Evolutionary conservation across 805 yeast genomes (phyloP).

Genomic region (Vanderwaltozyma tropicalis): DNA sequence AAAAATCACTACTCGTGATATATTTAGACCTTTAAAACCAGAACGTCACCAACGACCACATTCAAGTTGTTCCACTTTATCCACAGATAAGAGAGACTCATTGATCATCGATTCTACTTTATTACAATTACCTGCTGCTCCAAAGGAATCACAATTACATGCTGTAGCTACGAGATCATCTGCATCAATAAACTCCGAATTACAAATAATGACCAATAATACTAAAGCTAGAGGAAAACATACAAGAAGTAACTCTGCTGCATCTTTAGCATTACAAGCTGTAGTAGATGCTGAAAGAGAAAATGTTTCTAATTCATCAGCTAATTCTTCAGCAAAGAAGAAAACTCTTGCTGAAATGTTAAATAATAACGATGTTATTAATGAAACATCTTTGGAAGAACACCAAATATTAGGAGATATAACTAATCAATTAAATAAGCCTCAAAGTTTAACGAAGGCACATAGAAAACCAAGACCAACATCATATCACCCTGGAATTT

Average conservation of each 20-base stretch:
- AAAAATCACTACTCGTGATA: conserved; percentile 6
- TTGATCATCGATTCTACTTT: conserved; percentile 26
- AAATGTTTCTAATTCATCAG: conserved; percentile 1
- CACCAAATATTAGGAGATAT: neutral
- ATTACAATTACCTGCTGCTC: conserved; percentile 48
- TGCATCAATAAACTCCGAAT: conserved; percentile 26
- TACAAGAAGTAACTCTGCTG: conserved; percentile 34
- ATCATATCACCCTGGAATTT: conserved; percentile 53
- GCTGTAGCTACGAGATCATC: conserved; percentile 29
- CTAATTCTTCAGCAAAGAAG: neutral
- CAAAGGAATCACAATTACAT: conserved; percentile 57
- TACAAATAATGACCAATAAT: conserved; percentile 33
- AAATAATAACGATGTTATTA: neutral
- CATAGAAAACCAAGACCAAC: conserved; percentile 70
- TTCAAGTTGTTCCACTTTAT: neutral
- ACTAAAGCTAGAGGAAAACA: conserved; percentile 2
- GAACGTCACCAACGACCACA: conserved; percentile 1
- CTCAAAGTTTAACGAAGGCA: neutral
- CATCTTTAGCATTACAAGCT: conserved; percentile 62
- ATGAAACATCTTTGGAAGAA: neutral
- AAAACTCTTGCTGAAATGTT: neutral
- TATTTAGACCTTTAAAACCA: neutral
- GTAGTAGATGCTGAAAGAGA: conserved; percentile 54
- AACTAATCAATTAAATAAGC: too few species aligned
- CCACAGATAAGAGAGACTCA: conserved; percentile 21